phyloP scores from a whole-genome alignment of 179 eudicot genomes.

The Spinacia oleracea region DNA sequence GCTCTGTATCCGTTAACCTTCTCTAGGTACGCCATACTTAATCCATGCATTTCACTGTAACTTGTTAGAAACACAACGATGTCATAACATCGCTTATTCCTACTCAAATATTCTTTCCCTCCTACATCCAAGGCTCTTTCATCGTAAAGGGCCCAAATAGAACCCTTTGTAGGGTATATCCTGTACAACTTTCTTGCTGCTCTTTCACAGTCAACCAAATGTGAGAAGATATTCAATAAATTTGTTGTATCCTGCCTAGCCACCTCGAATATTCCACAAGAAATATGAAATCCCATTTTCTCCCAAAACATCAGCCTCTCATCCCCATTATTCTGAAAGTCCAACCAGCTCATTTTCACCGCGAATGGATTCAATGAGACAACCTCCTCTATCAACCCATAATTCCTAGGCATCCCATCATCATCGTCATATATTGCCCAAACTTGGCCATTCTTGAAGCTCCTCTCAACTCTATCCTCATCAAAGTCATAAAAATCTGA shows the following conservation, averaged over 20 bases:
- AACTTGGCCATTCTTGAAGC: conserved; percentile 79
- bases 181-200: conserved; percentile 71
- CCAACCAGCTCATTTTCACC: conserved; percentile 73
- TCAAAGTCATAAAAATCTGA: conserved; percentile 87
- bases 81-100: conserved; percentile 44
- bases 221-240: conserved; percentile 73
- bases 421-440: conserved; percentile 91
- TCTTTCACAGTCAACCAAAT: conserved; percentile 67
- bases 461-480: conserved; percentile 65
- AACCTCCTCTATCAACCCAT: conserved; percentile 73
- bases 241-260: conserved; percentile 40
- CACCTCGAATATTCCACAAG: conserved; percentile 78
- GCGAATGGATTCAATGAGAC: conserved; percentile 66
- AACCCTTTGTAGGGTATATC: conserved; percentile 82
- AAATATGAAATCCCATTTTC: conserved; percentile 50
- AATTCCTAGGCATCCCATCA: conserved; percentile 94
- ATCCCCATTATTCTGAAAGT: conserved; percentile 49
- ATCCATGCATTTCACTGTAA: conserved; percentile 67
- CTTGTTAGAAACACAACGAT: conserved; percentile 68
- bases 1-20: conserved; percentile 77
- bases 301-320: conserved; percentile 44
- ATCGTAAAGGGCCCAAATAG: conserved; percentile 76
- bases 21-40: conserved; percentile 79
- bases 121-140: conserved; percentile 36
- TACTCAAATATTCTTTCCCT: conserved; percentile 23